Evolutionary conservation across 805 yeast genomes (phyloP).

Genomic region (Suhomyces vadensis): DNA sequence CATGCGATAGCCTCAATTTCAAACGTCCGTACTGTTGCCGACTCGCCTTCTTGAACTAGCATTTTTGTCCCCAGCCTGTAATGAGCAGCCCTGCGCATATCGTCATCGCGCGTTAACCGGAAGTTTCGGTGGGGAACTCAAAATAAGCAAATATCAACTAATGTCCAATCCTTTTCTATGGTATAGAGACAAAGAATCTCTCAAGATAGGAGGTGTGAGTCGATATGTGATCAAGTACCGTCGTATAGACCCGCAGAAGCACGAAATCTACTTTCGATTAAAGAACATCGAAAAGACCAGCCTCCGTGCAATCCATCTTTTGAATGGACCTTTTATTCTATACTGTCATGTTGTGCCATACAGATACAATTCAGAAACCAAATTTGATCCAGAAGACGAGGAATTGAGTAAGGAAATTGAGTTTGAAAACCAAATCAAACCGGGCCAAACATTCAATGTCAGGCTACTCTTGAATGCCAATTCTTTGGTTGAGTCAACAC

Average conservation of each 20-base stretch:
- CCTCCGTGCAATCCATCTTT: constrained; percentile 42
- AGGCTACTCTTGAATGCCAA: constrained; percentile 50
- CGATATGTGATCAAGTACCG: constrained; percentile 33
- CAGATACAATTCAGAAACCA: constrained; percentile 27
- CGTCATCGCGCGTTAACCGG: constrained; percentile 2
- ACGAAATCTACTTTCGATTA: constrained; percentile 33
- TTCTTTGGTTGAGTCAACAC: constrained; percentile 25
- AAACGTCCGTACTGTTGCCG: too few species aligned
- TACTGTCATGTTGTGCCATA: constrained; percentile 46
- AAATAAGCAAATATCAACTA: neutral
- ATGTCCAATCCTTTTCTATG: constrained; percentile 11
- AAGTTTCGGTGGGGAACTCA: neutral
- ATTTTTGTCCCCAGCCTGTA: too few species aligned
- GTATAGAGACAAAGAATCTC: constrained; percentile 29
- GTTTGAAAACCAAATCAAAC: constrained; percentile 52
- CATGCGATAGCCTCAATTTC: too few species aligned
- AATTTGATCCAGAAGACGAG: constrained; percentile 24
- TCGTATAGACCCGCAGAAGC: constrained; percentile 7
- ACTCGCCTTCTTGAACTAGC: too few species aligned
- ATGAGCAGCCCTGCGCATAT: too few species aligned
- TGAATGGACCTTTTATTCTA: constrained; percentile 45
- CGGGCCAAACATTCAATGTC: constrained; percentile 68
- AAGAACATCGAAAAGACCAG: constrained; percentile 40
- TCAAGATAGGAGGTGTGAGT: constrained; percentile 40
- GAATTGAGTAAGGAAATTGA: constrained; percentile 31